phyloP scores from a whole-genome alignment of 257 asterid species.

The Nyctanthes arbortristis region DNA sequence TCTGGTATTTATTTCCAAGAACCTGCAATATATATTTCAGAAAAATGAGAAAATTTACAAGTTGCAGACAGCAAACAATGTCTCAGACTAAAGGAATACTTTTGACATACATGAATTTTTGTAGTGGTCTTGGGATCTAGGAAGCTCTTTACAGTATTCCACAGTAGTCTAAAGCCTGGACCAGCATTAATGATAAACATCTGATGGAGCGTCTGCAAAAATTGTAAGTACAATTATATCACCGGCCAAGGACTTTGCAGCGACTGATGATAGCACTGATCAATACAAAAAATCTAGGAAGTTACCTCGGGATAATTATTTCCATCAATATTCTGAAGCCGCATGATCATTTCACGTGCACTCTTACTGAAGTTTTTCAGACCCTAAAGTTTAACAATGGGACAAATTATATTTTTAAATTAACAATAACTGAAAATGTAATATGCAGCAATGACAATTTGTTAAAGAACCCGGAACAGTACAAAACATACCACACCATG shows the following conservation, averaged over 20 bases:
- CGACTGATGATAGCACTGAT: constrained; percentile 18
- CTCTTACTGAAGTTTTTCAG: constrained; percentile 69
- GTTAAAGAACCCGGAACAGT: constrained; percentile 13
- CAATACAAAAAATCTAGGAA: constrained; percentile 25
- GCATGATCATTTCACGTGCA: constrained; percentile 72
- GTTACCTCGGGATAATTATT: constrained; percentile 86
- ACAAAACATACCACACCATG: constrained; percentile 75
- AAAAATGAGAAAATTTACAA: constrained; percentile 12
- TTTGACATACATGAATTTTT: constrained; percentile 65
- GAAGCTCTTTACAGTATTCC: constrained; percentile 69
- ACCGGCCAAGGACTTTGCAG: constrained; percentile 19
- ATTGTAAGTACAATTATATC: constrained; percentile 18
- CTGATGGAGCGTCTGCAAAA: constrained; percentile 76
- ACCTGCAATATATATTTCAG: constrained; percentile 47
- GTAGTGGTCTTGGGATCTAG: constrained; percentile 74
- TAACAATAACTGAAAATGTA: neutral
- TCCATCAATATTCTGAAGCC: constrained; percentile 86
- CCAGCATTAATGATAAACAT: constrained; percentile 90
- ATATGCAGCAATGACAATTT: neutral
- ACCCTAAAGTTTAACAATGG: constrained; percentile 49
- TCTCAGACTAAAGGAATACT: constrained; percentile 15
- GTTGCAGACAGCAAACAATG: constrained; percentile 16
- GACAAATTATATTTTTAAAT: constrained; percentile 8
- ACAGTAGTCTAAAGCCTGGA: constrained; percentile 71
- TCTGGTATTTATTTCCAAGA: constrained; percentile 75